Base-by-base conservation (phyloP, 2,329 filamentous ascomycete species). In the Dothideomycetidae sp. region DNA sequence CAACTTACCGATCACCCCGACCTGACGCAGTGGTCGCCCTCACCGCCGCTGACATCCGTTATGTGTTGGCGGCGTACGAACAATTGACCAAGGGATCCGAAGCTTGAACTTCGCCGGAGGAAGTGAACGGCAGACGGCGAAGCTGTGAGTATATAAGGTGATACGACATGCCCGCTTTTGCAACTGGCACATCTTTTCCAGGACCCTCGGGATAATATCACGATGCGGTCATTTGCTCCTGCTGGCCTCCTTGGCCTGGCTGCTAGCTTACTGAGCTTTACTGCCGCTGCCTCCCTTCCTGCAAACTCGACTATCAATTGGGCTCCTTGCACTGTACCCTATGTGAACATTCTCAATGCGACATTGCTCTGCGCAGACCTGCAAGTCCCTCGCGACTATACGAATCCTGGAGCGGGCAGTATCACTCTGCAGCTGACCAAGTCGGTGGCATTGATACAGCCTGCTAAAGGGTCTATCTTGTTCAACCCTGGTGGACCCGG, bases 401-500 rank as follows among this genome's bases (percentile, higher is more conserved):
- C 37, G 9, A 36, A 44, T 12, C 10, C 23, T 10, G 40, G 37
- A 18, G 29, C 15, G 18, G 14, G 10, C 9, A 43, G 30, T 5
- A 31, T 50, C 7, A 33, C 41, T 4, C 31, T 52, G 2, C 19
- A 39, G 11, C 16, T 51, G 3, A 17, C 48, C 12, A 46, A 40
- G 15, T 29, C 43, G n/a, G 13, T 29, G n/a, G 49, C 50, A 4
- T 36, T 33, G 2, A 39, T 46, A 14, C 12, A 42, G 19, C 48
- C 46, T 1, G 29, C 26, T 3, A 42, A 41, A 9, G 49, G 48
- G n/a, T 48, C 33, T 10, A 46, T 53, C 3, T 17, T 50, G 5
- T 28, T 47, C 12, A 51, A 53, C 36, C 44, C 37, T 13, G 49
- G 50, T n/a, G 50, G 50, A 7, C 50, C 50, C 3, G 49, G 48